These are phyloP conservation scores for Nigrospora oryzae DNA, from an alignment of 2,329 filamentous ascomycete genomes.

Conservation along the genomic window DNA sequence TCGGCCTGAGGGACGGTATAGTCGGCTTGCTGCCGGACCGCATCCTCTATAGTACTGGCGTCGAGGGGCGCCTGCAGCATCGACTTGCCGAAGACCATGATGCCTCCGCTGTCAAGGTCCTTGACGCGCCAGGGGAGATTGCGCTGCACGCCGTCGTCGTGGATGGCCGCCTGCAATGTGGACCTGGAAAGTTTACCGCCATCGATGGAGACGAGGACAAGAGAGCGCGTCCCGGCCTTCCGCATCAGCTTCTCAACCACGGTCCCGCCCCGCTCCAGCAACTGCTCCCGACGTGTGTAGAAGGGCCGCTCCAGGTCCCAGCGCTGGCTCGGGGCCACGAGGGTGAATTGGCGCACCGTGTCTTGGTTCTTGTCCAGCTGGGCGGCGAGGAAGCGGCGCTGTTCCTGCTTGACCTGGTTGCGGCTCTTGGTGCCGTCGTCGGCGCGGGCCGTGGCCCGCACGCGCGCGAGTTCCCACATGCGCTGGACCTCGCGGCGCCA, in stretches of 20 bases:
- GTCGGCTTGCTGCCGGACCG: neutral
- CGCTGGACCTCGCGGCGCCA: slow-evolving; percentile 49
- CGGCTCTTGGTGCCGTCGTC: neutral
- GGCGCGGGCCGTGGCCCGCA: slow-evolving; percentile 14
- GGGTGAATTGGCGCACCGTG: slow-evolving; percentile 16
- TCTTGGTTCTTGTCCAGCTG: neutral
- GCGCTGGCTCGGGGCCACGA: slow-evolving; percentile 18
- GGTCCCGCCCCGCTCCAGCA: slow-evolving; percentile 10
- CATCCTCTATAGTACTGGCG: neutral
- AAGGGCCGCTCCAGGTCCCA: slow-evolving; percentile 11
- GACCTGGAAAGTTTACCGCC: slow-evolving; percentile 23
- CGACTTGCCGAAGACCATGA: slow-evolving; percentile 19
- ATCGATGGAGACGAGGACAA: slow-evolving; percentile 27
- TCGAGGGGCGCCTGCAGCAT: no score
- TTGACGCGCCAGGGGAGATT: slow-evolving; percentile 28
- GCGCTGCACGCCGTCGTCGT: slow-evolving; percentile 31
- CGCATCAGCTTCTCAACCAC: slow-evolving; percentile 14
- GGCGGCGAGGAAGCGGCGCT: neutral
- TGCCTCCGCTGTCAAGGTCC: slow-evolving; percentile 15
- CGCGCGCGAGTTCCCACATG: slow-evolving; percentile 37
- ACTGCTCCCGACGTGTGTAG: slow-evolving; percentile 2
- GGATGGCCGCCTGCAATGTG: slow-evolving; percentile 27
- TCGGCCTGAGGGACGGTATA: neutral
- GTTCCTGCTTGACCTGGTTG: neutral
- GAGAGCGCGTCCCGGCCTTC: slow-evolving; percentile 10